Evolutionary conservation across 352 stramenopile species (phyloP).

Genomic region (Saprolegnia diclina): DNA sequence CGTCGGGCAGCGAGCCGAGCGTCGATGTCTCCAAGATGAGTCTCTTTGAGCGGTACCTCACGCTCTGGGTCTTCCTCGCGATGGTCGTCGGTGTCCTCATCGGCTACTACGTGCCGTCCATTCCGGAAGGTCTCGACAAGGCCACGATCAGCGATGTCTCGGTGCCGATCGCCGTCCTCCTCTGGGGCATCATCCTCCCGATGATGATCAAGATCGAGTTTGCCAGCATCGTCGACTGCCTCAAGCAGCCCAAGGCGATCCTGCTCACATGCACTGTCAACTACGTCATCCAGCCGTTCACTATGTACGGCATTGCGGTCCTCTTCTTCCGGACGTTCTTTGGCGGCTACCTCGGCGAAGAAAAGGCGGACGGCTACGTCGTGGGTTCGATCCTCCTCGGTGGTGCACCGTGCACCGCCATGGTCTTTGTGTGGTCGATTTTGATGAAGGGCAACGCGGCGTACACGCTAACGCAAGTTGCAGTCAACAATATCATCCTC

Average conservation of each 20-base stretch:
- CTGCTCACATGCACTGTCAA: slow-evolving; percentile 30
- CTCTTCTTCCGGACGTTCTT: slow-evolving; percentile 32
- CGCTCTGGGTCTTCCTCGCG: slow-evolving; percentile 45
- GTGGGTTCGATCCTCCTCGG: slow-evolving; percentile 63
- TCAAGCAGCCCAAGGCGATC: slow-evolving; percentile 20
- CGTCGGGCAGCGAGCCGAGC: neutral
- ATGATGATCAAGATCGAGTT: slow-evolving; percentile 37
- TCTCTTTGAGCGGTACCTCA: slow-evolving; percentile 47
- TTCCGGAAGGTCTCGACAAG: slow-evolving; percentile 27
- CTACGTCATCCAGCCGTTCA: slow-evolving; percentile 32
- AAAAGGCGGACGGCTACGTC: slow-evolving; percentile 44
- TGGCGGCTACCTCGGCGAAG: slow-evolving; percentile 17
- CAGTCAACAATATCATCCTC: slow-evolving; percentile 59
- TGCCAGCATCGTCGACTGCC: slow-evolving; percentile 12
- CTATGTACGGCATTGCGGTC: slow-evolving; percentile 30
- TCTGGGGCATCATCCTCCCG: slow-evolving; percentile 35
- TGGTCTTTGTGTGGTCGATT: slow-evolving; percentile 80
- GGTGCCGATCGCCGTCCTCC: slow-evolving; percentile 31
- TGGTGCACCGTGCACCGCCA: slow-evolving; percentile 65
- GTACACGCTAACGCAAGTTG: slow-evolving; percentile 62
- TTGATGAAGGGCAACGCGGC: slow-evolving; percentile 56
- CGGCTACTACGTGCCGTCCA: slow-evolving; percentile 28
- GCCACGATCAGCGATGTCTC: slow-evolving; percentile 27
- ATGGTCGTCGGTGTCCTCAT: slow-evolving; percentile 29
- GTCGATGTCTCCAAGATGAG: slow-evolving; percentile 33